Conservation (phyloP, 768 basidiomycete genomes). For the Leccinum fibrillosum region DNA sequence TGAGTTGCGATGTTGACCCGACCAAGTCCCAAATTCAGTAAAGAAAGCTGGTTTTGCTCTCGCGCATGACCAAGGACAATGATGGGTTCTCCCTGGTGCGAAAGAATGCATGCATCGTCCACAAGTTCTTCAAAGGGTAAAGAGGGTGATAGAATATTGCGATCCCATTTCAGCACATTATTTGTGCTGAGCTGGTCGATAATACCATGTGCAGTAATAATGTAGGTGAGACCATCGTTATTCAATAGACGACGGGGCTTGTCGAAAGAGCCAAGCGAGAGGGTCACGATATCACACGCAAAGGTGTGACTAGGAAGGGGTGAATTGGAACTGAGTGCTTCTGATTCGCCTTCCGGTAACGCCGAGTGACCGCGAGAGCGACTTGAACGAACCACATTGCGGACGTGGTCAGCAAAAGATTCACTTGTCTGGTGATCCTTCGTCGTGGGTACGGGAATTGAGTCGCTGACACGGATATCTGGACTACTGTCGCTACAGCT, state of each 20-base stretch:
- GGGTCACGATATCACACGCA: neutral
- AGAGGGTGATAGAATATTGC: constrained; percentile 19
- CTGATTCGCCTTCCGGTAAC: neutral
- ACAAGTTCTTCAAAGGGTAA: constrained; percentile 30
- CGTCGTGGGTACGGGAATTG: neutral
- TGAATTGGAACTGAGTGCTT: neutral
- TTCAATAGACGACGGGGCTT: constrained; percentile 39
- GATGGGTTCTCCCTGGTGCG: constrained; percentile 20
- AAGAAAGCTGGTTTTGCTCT: constrained; percentile 33
- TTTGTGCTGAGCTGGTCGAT: constrained; percentile 30
- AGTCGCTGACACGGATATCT: neutral
- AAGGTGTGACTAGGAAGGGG: neutral
- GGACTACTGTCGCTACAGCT: neutral
- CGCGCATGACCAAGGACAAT: constrained; percentile 40
- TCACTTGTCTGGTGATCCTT: neutral
- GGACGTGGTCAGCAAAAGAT: neutral
- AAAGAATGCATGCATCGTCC: constrained; percentile 42
- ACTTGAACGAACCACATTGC: neutral
- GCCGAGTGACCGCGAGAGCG: neutral
- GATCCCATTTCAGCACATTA: constrained; percentile 13
- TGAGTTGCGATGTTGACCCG: constrained; percentile 21
- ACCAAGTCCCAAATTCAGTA: constrained; percentile 14
- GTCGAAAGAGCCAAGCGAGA: constrained; percentile 33
- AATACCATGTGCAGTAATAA: constrained; percentile 40
- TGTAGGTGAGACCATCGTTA: constrained; percentile 11